Conservation (phyloP, 1,139 yeast species). For the Sugiyamaella sp. region DNA sequence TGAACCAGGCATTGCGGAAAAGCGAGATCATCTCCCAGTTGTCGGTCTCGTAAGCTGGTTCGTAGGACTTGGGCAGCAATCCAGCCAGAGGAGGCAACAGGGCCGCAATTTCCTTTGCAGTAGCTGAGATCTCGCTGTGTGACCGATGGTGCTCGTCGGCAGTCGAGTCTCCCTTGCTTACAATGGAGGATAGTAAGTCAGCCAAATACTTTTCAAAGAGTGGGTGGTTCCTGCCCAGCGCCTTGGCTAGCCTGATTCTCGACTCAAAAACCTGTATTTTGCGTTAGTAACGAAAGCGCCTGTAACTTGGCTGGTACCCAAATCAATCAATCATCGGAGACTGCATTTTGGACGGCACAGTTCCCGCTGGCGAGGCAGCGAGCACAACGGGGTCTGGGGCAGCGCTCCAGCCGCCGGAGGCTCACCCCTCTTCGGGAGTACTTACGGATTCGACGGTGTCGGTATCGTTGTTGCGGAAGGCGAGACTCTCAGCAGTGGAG, state of each 20-base stretch:
- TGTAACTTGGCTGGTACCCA: too few species aligned
- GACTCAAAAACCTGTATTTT: constrained; percentile 28
- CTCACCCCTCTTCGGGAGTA: too few species aligned
- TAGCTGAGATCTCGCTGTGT: constrained; percentile 72
- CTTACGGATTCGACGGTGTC: constrained; percentile 37
- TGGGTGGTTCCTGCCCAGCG: constrained; percentile 42
- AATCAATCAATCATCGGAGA: too few species aligned
- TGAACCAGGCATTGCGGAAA: constrained; percentile 93
- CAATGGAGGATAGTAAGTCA: constrained; percentile 67
- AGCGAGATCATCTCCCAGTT: constrained; percentile 55
- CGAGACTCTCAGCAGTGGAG: constrained; percentile 36
- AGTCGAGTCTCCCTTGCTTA: constrained; percentile 81
- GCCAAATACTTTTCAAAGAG: constrained; percentile 61
- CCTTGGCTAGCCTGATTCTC: constrained; percentile 49
- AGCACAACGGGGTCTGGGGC: too few species aligned
- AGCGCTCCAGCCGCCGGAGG: too few species aligned
- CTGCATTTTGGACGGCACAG: too few species aligned
- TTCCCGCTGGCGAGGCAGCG: too few species aligned
- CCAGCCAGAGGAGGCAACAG: constrained; percentile 75
- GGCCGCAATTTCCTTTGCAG: constrained; percentile 73
- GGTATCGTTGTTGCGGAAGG: constrained; percentile 28
- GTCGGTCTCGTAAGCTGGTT: constrained; percentile 47
- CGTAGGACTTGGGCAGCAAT: constrained; percentile 62
- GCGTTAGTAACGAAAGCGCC: too few species aligned
- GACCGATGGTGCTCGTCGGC: constrained; percentile 80